These are phyloP conservation scores for Metschnikowia continentalis DNA, from an alignment of 805 yeast genomes.

Conservation along the genomic window DNA sequence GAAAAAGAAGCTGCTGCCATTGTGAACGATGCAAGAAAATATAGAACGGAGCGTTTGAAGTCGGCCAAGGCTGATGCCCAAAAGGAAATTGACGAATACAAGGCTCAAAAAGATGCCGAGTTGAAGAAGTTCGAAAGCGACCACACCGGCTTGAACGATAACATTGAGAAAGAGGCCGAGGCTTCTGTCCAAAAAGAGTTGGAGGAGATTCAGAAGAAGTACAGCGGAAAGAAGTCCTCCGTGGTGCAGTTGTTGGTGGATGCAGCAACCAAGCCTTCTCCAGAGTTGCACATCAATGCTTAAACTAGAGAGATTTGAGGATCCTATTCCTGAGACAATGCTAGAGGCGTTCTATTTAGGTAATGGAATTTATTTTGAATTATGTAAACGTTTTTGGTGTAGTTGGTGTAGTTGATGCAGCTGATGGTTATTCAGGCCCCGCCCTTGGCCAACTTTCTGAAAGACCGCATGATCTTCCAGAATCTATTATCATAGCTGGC, in stretches of 20 bases:
- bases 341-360: background rate
- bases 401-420: background rate
- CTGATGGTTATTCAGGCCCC: conserved; percentile 12
- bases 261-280: conserved; percentile 74
- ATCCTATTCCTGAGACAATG: background rate
- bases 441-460: conserved; percentile 36
- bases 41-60: conserved; percentile 83
- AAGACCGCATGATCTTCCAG: conserved; percentile 55
- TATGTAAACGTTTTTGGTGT: background rate
- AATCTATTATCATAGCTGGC: conserved; percentile 77
- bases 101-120: conserved; percentile 76
- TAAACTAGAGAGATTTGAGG: background rate
- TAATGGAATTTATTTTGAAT: background rate
- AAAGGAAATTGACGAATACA: conserved; percentile 81
- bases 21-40: conserved; percentile 84
- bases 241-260: conserved; percentile 77
- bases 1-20: conserved; percentile 97
- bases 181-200: conserved; percentile 67
- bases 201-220: conserved; percentile 60
- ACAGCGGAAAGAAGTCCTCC: conserved; percentile 53
- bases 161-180: conserved; percentile 78
- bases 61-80: conserved; percentile 94
- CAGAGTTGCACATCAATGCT: conserved; percentile 82
- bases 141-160: conserved; percentile 70
- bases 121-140: conserved; percentile 66